Evolutionary conservation across 2,329 filamentous ascomycete genomes (phyloP), one percentile per base, ranked within the genome.

Genomic region (Cordyceps fumosorosea): DNA sequence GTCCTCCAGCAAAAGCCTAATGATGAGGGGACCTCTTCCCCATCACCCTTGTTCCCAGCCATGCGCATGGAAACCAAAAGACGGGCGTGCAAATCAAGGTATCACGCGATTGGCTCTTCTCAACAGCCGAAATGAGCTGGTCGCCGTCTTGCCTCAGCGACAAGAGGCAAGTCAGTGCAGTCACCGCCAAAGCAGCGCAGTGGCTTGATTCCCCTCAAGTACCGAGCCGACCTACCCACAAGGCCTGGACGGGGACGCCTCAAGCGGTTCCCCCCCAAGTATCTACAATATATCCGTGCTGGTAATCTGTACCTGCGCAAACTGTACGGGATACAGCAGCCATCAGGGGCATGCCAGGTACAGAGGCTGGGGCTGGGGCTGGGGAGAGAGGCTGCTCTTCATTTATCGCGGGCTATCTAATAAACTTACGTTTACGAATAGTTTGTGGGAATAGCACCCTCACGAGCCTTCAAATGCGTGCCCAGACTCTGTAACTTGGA

Each of bases 51-150:
- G 55, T 48, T 57, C 55, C 55, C 29, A 48, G 44, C 44, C 44
- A 57, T 57, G 55, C 55, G 55, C 42, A 57, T 48, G 29, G n/a
- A 56, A 45, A 55, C 20, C 52, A 55, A 55, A 37, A 55, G 34
- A 26, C 52, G 22, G 34, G 34, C 11, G 34, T 37, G 34, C 34
- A 37, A 37, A 12, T 37, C 34, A 37, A 37, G 34, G 24, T 44
- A 45, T 56, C 22, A 45, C 53, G 53, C 53, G 53, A 56, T 56
- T 55, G 53, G 37, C 32, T 53, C 22, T 26, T 44, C 16, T 44
- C 34, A n/a, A 44, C 34, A 54, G 52, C 52, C 20, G 52, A 42
- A 44, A 42, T 42, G 37, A 55, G 40, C 12, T 26, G 22, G n/a
- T 29, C 24, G n/a, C n/a, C n/a, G n/a, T n/a, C n/a, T n/a, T n/a